Evolutionary conservation across 1,139 yeast species (phyloP).

Genomic region (Zygosaccharomyces sapae): DNA sequence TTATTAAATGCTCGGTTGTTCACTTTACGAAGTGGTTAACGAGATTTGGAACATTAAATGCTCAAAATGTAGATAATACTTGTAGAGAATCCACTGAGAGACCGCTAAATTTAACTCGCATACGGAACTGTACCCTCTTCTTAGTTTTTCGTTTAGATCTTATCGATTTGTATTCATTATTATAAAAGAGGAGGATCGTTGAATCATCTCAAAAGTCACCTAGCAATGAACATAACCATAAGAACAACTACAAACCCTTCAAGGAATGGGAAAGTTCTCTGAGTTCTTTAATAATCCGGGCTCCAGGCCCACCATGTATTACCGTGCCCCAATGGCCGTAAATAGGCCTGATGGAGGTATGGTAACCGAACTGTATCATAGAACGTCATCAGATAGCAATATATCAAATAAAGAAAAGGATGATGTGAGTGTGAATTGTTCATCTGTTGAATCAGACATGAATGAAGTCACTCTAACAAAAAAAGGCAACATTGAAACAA

Average conservation of each 20-base stretch:
- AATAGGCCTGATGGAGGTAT: not conserved
- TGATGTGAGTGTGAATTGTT: conserved; percentile 8
- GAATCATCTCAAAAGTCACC: not conserved
- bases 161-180: not conserved
- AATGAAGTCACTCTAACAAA: conserved; percentile 11
- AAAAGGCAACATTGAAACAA: conserved; percentile 20
- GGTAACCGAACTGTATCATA: not conserved
- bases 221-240: not conserved
- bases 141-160: not conserved
- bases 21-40: no score
- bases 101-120: not conserved
- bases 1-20: no score
- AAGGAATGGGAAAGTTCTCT: conserved; percentile 18
- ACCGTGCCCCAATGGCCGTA: conserved; percentile 20
- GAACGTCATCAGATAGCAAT: not conserved
- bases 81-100: no score
- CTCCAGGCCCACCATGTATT: conserved; percentile 20
- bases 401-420: not conserved
- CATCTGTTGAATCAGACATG: conserved; percentile 9
- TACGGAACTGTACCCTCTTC: not conserved
- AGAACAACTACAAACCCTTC: not conserved
- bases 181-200: not conserved
- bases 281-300: conserved; percentile 26
- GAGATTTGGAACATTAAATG: no score
- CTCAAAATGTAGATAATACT: no score